These are phyloP conservation scores for Vitis hybrid DNA, from an alignment of 177 flowering plant genomes.

Conservation along the genomic window DNA sequence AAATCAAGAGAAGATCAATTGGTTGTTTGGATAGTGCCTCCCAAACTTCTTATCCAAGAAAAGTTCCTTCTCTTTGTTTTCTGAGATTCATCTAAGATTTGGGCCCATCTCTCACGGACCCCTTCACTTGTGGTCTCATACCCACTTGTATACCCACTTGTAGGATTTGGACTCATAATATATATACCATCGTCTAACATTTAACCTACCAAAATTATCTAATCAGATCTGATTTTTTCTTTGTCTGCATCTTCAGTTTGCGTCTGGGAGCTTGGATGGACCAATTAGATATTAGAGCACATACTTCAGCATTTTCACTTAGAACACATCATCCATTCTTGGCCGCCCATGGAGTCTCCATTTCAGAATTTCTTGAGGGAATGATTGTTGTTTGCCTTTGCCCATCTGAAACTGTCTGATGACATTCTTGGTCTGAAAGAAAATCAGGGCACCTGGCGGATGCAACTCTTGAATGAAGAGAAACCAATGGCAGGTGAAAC, in stretches of 20 bases:
- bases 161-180: neutral
- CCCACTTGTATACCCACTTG: too few relatives aligned
- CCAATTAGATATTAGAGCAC: constrained; percentile 66
- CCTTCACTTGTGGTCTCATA: too few relatives aligned
- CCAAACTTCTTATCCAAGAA: neutral
- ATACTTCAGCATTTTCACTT: neutral
- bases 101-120: neutral
- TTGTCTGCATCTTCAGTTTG: constrained; percentile 56
- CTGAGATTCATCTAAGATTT: neutral
- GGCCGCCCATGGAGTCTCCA: constrained; percentile 2
- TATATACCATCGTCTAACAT: neutral
- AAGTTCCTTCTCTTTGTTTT: neutral
- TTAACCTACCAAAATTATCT: neutral
- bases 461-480: too few relatives aligned
- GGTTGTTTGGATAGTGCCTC: neutral
- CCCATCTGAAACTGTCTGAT: too few relatives aligned
- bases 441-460: too few relatives aligned
- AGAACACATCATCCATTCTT: constrained; percentile 6
- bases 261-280: constrained; percentile 86
- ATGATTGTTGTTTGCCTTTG: too few relatives aligned
- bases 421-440: too few relatives aligned
- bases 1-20: neutral
- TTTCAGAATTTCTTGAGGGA: too few relatives aligned
- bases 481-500: too few relatives aligned
- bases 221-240: neutral